Conservation (phyloP, 2,329 filamentous ascomycete species). For the Phialocephala subalpina region DNA sequence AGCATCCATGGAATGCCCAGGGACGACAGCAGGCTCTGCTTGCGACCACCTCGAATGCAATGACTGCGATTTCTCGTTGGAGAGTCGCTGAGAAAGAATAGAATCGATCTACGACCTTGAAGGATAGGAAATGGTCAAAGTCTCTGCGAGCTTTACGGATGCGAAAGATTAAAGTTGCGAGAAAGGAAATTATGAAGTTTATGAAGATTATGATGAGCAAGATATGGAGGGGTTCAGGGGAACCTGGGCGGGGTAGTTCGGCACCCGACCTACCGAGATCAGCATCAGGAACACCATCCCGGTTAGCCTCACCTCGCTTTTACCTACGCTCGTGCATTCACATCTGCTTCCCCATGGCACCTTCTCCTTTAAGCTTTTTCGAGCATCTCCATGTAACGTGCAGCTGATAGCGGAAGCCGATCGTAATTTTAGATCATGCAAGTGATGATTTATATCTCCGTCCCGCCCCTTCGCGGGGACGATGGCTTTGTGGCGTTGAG, state of each 20-base stretch:
- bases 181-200: conserved; percentile 12
- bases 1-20: neutral
- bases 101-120: neutral
- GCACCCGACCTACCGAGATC: neutral
- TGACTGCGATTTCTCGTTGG: conserved; percentile 5
- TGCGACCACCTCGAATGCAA: conserved; percentile 8
- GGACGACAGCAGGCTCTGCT: neutral
- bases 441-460: conserved; percentile 24
- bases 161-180: neutral
- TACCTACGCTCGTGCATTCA: neutral
- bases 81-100: neutral
- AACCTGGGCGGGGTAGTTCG: conserved; percentile 10
- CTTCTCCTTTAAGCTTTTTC: conserved; percentile 23
- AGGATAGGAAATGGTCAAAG: neutral
- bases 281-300: conserved; percentile 9
- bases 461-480: conserved; percentile 1
- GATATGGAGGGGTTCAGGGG: conserved; percentile 1
- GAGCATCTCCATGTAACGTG: conserved; percentile 15
- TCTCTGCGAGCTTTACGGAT: neutral
- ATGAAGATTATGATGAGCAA: conserved; percentile 9
- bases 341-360: conserved; percentile 11
- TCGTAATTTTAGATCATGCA: conserved; percentile 24
- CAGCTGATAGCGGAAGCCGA: conserved; percentile 17
- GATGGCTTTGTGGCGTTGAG: conserved; percentile 22
- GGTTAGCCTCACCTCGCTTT: neutral